phyloP scores from a whole-genome alignment of 768 basidiomycete species.

The Strobilomyces echinocephalus region DNA sequence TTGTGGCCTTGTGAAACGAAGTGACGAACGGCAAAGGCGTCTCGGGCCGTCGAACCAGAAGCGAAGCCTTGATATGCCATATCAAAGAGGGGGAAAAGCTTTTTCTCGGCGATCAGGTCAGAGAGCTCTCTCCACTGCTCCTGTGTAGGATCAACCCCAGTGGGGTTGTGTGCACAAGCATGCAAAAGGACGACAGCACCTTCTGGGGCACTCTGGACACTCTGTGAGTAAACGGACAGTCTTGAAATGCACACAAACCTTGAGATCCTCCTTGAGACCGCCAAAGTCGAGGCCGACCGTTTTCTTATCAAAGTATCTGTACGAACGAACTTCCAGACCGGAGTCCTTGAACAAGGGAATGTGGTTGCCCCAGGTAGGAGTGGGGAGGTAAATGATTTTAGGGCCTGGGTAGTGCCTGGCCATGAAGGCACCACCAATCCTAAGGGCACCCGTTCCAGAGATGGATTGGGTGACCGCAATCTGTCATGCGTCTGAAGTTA shows the following conservation, averaged over 20 bases:
- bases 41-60: slow-evolving; percentile 83
- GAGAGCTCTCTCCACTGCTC: slow-evolving; percentile 92
- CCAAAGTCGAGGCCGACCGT: slow-evolving; percentile 91
- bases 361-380: slow-evolving; percentile 97
- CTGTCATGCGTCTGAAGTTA: slow-evolving; percentile 35
- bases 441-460: slow-evolving; percentile 95
- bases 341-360: slow-evolving; percentile 91
- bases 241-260: slow-evolving; percentile 43
- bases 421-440: slow-evolving; percentile 91
- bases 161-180: slow-evolving; percentile 99
- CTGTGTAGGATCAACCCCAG: slow-evolving; percentile 90
- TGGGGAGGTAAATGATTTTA: slow-evolving; percentile 86
- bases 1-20: slow-evolving; percentile 91
- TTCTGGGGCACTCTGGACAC: slow-evolving; percentile 58
- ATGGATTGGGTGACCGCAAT: slow-evolving; percentile 89
- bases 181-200: slow-evolving; percentile 85
- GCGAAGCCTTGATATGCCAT: slow-evolving; percentile 99
- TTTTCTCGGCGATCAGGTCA: slow-evolving; percentile 80
- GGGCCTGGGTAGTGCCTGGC: slow-evolving; percentile 83
- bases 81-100: slow-evolving; percentile 97
- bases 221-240: slow-evolving; percentile 10
- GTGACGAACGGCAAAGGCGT: slow-evolving; percentile 93
- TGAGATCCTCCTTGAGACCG: slow-evolving; percentile 82
- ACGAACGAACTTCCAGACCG: slow-evolving; percentile 86
- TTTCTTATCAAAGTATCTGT: slow-evolving; percentile 91